A percentile compares a stretch with the other conserved stretches of the same genome.
Evolutionary conservation across 495 filamentous ascomycete species (phyloP).

Genomic region (Ramalina intermedia): DNA sequence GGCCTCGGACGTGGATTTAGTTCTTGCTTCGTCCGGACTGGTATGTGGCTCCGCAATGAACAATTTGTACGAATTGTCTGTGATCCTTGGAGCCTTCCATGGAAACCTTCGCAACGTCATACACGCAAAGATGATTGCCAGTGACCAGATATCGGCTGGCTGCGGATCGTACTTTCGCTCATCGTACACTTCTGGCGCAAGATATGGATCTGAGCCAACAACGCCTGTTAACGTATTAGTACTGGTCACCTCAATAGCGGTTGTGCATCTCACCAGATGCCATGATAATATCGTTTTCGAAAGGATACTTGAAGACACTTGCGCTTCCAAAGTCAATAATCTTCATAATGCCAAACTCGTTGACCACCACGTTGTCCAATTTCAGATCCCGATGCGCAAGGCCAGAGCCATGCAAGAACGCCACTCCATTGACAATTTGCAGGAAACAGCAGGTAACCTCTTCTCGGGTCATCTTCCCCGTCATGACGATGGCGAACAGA

Average conservation of each 20-base stretch:
- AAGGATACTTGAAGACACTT: conserved; percentile 92
- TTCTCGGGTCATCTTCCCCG: conserved; percentile 88
- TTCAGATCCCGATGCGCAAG: conserved; percentile 93
- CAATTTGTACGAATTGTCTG: conserved; percentile 87
- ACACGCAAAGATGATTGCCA: conserved; percentile 97
- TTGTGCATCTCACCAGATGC: conserved; percentile 75
- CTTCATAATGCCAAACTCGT: conserved; percentile 97
- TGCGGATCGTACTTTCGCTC: conserved; percentile 88
- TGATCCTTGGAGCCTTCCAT: conserved; percentile 87
- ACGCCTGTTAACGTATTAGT: conserved; percentile 46
- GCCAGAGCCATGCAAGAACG: conserved; percentile 94
- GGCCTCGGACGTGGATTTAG: conserved; percentile 14
- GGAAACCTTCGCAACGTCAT: conserved; percentile 94
- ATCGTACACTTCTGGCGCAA: conserved; percentile 94
- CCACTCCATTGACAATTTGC: conserved; percentile 91
- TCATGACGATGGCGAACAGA: conserved; percentile 98
- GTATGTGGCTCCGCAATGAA: conserved; percentile 59
- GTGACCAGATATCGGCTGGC: conserved; percentile 90
- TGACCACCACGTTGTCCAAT: conserved; percentile 96
- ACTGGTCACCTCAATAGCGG: conserved; percentile 5
- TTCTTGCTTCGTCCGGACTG: conserved; percentile 20
- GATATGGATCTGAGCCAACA: conserved; percentile 93
- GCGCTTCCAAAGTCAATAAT: conserved; percentile 98
- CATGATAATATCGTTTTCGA: conserved; percentile 79
- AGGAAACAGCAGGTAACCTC: conserved; percentile 84